Conservation (phyloP, 306 rosid genomes). For the Begonia peltatifolia region DNA sequence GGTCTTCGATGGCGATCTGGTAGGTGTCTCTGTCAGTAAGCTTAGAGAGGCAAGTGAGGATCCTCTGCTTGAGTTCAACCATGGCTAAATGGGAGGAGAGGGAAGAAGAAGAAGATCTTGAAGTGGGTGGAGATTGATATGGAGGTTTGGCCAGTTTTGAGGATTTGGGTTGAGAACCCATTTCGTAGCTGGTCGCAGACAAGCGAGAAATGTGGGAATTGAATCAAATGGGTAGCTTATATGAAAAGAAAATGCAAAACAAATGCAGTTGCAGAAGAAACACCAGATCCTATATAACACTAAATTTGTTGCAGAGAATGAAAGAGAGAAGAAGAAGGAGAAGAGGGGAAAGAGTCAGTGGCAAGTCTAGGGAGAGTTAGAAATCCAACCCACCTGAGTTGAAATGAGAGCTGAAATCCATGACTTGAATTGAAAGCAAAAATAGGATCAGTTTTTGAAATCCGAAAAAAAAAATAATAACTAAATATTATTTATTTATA, state of each 20-base stretch:
- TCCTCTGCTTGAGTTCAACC: conserved; percentile 86
- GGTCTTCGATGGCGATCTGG: conserved; percentile 86
- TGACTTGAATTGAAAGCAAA: conserved; percentile 8
- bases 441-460: background rate
- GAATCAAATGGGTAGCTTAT: background rate
- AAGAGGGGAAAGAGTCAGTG: conserved; percentile 19
- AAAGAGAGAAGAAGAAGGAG: background rate
- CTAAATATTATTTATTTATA: no score
- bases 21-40: conserved; percentile 90
- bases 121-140: conserved; percentile 19
- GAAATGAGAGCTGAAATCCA: conserved; percentile 18
- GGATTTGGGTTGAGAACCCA: conserved; percentile 36
- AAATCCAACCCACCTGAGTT: background rate
- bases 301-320: background rate
- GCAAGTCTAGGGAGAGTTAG: conserved; percentile 19
- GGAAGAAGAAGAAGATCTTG: conserved; percentile 41
- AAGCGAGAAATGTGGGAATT: background rate
- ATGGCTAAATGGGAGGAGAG: conserved; percentile 63
- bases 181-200: conserved; percentile 1
- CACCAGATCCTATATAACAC: background rate
- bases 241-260: background rate
- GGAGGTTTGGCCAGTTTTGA: conserved; percentile 46
- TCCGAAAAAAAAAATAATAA: no score
- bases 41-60: conserved; percentile 73
- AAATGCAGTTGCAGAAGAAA: conserved; percentile 5